phyloP scores from a whole-genome alignment of 2,329 filamentous ascomycete genomes.

The Trichoderma polysporum region DNA sequence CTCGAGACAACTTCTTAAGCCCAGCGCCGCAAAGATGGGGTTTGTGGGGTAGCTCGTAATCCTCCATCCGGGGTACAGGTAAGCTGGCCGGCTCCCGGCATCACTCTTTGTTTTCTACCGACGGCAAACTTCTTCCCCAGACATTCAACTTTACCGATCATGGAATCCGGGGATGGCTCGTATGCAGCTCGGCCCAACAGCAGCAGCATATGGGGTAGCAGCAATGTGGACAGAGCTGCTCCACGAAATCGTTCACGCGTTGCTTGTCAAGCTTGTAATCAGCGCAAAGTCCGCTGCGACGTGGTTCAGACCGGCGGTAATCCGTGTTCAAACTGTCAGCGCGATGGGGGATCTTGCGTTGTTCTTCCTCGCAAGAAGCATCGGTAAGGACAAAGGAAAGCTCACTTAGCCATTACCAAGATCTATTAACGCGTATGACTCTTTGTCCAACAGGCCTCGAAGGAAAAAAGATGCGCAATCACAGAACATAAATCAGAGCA shows the following conservation, averaged over 20 bases:
- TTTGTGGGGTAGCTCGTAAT: slow-evolving; percentile 2
- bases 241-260: slow-evolving; percentile 1
- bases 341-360: not conserved
- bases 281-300: slow-evolving; percentile 11
- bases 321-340: slow-evolving; percentile 7
- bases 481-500: not conserved
- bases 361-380: slow-evolving; percentile 9
- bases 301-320: slow-evolving; percentile 3
- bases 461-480: not conserved
- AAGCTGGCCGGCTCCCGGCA: not conserved
- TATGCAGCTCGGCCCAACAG: not conserved
- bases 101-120: not conserved
- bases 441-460: not conserved
- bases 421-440: not conserved
- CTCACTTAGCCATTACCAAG: not conserved
- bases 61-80: not conserved
- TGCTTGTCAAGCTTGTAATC: slow-evolving; percentile 1
- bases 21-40: not conserved
- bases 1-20: not conserved
- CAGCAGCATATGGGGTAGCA: not conserved
- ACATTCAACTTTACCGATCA: slow-evolving; percentile 3
- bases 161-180: slow-evolving; percentile 5
- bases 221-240: not conserved
- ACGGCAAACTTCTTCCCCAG: slow-evolving; percentile 11
- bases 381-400: not conserved